Conservation (phyloP, 192 early-diverging fungal genomes). For the Backusella mclennaniae region DNA sequence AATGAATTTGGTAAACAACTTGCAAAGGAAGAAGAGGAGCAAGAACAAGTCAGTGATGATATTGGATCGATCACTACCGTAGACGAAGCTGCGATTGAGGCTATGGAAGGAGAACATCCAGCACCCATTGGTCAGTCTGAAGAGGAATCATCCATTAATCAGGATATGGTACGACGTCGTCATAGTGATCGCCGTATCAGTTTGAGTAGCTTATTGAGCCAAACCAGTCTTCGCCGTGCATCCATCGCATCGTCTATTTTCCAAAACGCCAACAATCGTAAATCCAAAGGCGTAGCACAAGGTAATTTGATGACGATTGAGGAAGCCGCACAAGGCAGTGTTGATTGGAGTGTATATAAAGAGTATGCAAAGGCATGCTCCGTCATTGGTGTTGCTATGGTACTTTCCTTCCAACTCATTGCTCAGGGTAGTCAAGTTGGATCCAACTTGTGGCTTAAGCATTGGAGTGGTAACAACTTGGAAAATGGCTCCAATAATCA, state of each 20-base stretch:
- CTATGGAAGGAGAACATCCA: slow-evolving; percentile 1
- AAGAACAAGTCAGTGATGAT: slow-evolving; percentile 17
- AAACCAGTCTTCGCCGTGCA: slow-evolving; percentile 49
- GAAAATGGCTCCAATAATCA: slow-evolving; percentile 32
- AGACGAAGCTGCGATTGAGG: background rate
- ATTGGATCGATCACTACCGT: background rate
- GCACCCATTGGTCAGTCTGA: background rate
- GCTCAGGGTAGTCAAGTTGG: slow-evolving; percentile 58
- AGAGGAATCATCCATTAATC: slow-evolving; percentile 7
- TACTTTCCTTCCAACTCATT: slow-evolving; percentile 53
- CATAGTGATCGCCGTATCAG: slow-evolving; percentile 2
- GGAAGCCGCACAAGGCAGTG: slow-evolving; percentile 78
- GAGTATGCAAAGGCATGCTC: slow-evolving; percentile 81
- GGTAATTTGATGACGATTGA: slow-evolving; percentile 70
- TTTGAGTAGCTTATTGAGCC: slow-evolving; percentile 28
- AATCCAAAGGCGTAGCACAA: background rate
- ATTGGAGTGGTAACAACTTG: slow-evolving; percentile 67
- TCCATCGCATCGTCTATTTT: slow-evolving; percentile 47
- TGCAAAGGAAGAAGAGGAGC: slow-evolving; percentile 19
- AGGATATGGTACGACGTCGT: background rate
- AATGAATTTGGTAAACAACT: slow-evolving; percentile 64
- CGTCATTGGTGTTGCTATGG: slow-evolving; percentile 49
- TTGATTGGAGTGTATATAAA: slow-evolving; percentile 74
- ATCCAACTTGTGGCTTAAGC: slow-evolving; percentile 69
- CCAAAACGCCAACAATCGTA: slow-evolving; percentile 23